phyloP scores from a whole-genome alignment of 2,329 filamentous ascomycete genomes.

The Zopfia rhizophila region DNA sequence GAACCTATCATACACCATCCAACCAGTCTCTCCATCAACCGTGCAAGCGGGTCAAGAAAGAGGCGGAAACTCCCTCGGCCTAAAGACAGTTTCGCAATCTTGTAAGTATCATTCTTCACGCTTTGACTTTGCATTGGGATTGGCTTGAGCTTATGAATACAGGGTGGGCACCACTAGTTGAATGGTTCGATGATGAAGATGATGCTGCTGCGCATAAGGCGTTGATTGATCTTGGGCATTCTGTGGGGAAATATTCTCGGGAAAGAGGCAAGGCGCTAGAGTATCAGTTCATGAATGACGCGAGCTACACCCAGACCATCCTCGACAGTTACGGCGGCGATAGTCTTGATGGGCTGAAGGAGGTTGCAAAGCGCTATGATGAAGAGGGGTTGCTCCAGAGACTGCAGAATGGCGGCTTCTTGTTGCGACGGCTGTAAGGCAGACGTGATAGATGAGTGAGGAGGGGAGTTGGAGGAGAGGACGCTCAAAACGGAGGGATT shows the following conservation, averaged over 20 bases:
- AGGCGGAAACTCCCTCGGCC: conserved; percentile 18
- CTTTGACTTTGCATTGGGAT: neutral
- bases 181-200: conserved; percentile 14
- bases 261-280: conserved; percentile 7
- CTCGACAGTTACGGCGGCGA: conserved; percentile 32
- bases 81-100: conserved; percentile 11
- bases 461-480: too few relatives aligned
- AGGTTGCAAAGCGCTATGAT: conserved; percentile 36
- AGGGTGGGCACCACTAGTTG: conserved; percentile 17
- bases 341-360: conserved; percentile 31
- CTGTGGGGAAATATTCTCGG: conserved; percentile 4
- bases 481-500: too few relatives aligned
- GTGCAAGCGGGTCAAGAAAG: conserved; percentile 4
- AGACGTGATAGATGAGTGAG: too few relatives aligned
- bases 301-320: conserved; percentile 34
- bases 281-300: conserved; percentile 37
- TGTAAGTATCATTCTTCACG: conserved; percentile 12
- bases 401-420: conserved; percentile 30
- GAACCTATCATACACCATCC: conserved; percentile 17
- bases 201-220: conserved; percentile 10
- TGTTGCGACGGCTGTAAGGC: conserved; percentile 12
- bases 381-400: conserved; percentile 36
- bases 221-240: conserved; percentile 3
- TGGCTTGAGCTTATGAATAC: too few relatives aligned
- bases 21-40: conserved; percentile 8